Evolutionary conservation across 257 asterid species (phyloP), one percentile per base, ranked within the genome.

Genomic region (Orobanche coerulescens): DNA sequence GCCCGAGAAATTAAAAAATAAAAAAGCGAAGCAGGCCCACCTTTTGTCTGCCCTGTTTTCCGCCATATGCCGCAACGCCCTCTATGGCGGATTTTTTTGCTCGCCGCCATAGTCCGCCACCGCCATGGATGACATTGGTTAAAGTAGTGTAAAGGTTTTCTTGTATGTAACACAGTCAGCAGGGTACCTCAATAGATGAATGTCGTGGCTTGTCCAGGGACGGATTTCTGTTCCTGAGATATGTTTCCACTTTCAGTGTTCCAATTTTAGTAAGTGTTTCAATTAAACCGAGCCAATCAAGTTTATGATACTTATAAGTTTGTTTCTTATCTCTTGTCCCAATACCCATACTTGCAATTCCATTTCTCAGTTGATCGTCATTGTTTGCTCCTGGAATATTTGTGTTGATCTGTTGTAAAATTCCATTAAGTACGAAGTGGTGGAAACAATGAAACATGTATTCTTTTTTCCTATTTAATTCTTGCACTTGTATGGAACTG

Each of bases 401-500:
- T 44, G 1, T 10, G 20, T 39, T 22, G n/a, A n/a, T n/a, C n/a
- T n/a, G n/a, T n/a, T n/a, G n/a, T n/a, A n/a, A n/a, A n/a, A n/a
- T n/a, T n/a, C n/a, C n/a, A n/a, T n/a, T n/a, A n/a, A n/a, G n/a
- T n/a, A n/a, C n/a, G n/a, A n/a, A n/a, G n/a, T n/a, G n/a, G n/a
- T n/a, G n/a, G n/a, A n/a, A n/a, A n/a, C n/a, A n/a, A n/a, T n/a
- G n/a, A n/a, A n/a, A n/a, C n/a, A n/a, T n/a, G n/a, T n/a, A n/a
- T n/a, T n/a, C 13, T 47, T 47, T 53, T 49, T 26, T 19, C 61
- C 39, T 39, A 44, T 55, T 68, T 65, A 40, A 18, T 37, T 36
- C 34, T 44, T 66, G 58, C 59, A 19, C 30, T 44, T n/a, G 8
- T 58, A 20, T 58, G 43, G 13, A 68, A 60, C 50, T 68, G 78